These are phyloP conservation scores for Achlya hypogyna DNA, from an alignment of 352 stramenopile genomes.

Conservation along the genomic window DNA sequence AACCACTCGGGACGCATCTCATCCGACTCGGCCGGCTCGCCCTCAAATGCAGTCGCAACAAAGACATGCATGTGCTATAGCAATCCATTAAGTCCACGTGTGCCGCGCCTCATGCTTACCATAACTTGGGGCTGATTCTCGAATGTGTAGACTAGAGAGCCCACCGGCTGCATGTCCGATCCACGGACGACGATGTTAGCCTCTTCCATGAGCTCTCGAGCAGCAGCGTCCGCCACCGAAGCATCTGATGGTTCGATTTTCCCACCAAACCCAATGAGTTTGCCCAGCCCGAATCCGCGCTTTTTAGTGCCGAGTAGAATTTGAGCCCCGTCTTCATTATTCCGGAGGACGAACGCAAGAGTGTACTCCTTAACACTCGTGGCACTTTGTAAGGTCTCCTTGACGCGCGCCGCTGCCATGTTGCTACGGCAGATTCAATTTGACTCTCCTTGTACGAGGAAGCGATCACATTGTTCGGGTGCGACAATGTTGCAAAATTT, in stretches of 20 bases:
- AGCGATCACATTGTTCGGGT: too few species aligned
- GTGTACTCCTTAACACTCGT: neutral
- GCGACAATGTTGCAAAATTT: too few species aligned
- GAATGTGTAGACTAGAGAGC: slow-evolving; percentile 51
- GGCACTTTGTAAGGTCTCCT: too few species aligned
- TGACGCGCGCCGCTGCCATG: too few species aligned
- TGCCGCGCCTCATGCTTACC: slow-evolving; percentile 21
- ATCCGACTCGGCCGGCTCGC: slow-evolving; percentile 68
- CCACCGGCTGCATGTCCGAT: slow-evolving; percentile 19
- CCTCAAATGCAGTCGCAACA: slow-evolving; percentile 42
- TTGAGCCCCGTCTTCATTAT: too few species aligned
- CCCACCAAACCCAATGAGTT: slow-evolving; percentile 86
- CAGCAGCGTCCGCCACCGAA: slow-evolving; percentile 37
- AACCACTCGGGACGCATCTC: slow-evolving; percentile 85
- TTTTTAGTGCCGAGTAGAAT: slow-evolving; percentile 82
- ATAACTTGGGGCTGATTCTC: slow-evolving; percentile 40
- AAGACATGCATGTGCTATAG: slow-evolving; percentile 79
- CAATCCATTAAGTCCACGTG: slow-evolving; percentile 19
- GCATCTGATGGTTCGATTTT: slow-evolving; percentile 72
- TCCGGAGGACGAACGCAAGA: neutral
- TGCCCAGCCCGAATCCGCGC: slow-evolving; percentile 73
- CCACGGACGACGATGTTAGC: slow-evolving; percentile 38
- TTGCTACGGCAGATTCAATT: too few species aligned
- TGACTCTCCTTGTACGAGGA: too few species aligned
- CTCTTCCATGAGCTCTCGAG: slow-evolving; percentile 53